Conservation (phyloP, 148 eudicot genomes). For the Agrostemma githago region DNA sequence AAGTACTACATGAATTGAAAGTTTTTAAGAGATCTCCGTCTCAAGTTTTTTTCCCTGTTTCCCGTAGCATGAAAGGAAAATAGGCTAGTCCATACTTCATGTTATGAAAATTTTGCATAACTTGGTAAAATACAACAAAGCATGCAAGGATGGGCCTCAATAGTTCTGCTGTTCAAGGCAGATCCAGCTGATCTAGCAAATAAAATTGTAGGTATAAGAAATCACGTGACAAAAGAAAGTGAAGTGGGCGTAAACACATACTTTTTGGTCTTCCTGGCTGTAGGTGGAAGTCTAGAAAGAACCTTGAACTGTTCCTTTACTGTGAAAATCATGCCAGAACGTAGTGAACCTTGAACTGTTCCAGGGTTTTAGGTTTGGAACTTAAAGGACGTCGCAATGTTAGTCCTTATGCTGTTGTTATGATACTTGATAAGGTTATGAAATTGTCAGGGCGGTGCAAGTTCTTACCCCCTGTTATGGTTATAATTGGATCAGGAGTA, state of each 20-base stretch:
- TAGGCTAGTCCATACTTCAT: not conserved
- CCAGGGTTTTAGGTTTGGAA: too few relatives aligned
- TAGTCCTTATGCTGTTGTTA: not conserved
- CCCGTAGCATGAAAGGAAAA: not conserved
- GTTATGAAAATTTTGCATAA: not conserved
- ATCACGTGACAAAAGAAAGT: not conserved
- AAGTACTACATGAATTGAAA: not conserved
- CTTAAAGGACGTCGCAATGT: not conserved
- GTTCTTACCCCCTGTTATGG: not conserved
- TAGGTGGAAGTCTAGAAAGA: not conserved
- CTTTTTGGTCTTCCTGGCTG: not conserved
- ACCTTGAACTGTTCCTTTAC: not conserved
- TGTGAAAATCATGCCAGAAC: not conserved
- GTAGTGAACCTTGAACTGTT: not conserved
- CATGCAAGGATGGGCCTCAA: not conserved
- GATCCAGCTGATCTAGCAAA: not conserved
- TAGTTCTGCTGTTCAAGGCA: not conserved
- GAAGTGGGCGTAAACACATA: not conserved
- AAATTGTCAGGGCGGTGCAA: not conserved
- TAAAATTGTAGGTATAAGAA: not conserved
- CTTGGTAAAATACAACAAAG: not conserved
- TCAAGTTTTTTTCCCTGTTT: not conserved
- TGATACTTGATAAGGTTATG: not conserved
- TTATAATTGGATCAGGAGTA: too few relatives aligned
- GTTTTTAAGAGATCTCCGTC: too few relatives aligned